These are phyloP conservation scores for Sclerotiophoma versabilis DNA, from an alignment of 2,329 filamentous ascomycete species.

Conservation along the genomic window DNA sequence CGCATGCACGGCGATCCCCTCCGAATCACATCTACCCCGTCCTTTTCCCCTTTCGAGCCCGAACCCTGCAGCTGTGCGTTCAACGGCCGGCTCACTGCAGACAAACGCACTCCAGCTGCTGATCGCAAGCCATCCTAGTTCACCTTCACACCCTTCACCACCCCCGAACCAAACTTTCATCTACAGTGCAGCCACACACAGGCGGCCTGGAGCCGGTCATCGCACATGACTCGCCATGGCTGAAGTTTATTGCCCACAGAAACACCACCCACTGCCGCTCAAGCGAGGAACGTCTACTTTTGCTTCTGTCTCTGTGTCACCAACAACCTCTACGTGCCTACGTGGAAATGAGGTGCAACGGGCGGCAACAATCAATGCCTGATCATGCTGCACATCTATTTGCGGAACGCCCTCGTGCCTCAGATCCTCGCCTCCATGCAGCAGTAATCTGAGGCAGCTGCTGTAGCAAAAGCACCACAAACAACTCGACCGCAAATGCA, in stretches of 20 bases:
- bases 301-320: slow-evolving; percentile 10
- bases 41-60: slow-evolving; percentile 6
- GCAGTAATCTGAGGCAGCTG: slow-evolving; percentile 12
- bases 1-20: slow-evolving; percentile 13
- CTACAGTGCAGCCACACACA: not conserved
- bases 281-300: not conserved
- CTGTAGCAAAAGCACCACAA: slow-evolving; percentile 11
- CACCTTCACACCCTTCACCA: slow-evolving; percentile 10
- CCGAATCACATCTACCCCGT: slow-evolving; percentile 8
- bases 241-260: slow-evolving; percentile 1
- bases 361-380: not conserved
- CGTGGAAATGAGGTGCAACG: slow-evolving; percentile 9
- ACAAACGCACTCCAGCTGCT: slow-evolving; percentile 4
- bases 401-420: slow-evolving; percentile 7
- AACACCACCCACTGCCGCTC: not conserved
- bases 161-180: not conserved
- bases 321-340: not conserved
- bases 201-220: not conserved
- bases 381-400: not conserved
- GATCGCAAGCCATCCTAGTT: not conserved
- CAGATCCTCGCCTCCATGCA: not conserved
- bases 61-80: slow-evolving; percentile 15
- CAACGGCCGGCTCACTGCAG: slow-evolving; percentile 14
- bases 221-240: slow-evolving; percentile 9
- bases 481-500: slow-evolving; percentile 9